Percentiles rank a stretch among this genome's conserved stretches.
phyloP scores from a whole-genome alignment of 2,329 filamentous ascomycete species.

The Amauroascus verrucosus region DNA sequence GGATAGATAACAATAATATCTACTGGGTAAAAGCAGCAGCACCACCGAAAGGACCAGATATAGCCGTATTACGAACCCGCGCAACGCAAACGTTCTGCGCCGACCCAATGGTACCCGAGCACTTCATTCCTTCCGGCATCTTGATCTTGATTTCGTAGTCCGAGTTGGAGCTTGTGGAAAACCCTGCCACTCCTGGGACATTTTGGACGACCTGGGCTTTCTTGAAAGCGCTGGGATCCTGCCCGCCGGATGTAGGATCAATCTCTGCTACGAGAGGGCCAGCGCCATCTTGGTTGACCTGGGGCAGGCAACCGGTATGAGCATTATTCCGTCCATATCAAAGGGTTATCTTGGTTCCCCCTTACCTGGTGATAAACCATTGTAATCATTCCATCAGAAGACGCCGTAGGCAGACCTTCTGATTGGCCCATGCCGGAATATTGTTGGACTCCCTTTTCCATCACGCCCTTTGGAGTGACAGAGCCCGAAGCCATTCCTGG shows the following conservation, averaged over 20 bases:
- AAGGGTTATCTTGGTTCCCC: not conserved
- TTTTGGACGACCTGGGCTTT: conserved; percentile 1
- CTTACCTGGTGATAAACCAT: conserved; percentile 8
- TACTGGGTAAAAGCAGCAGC: conserved; percentile 9
- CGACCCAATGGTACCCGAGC: not conserved
- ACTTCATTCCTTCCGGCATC: conserved; percentile 5
- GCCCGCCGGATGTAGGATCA: conserved; percentile 2
- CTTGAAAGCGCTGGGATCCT: conserved; percentile 5
- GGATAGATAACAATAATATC: not conserved
- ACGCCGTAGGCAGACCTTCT: not conserved
- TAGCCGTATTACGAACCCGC: conserved; percentile 2
- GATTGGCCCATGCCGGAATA: conserved; percentile 3
- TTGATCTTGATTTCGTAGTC: conserved; percentile 8
- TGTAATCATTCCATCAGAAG: conserved; percentile 2
- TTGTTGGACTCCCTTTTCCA: not conserved
- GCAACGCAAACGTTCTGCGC: conserved; percentile 9
- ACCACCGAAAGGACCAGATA: conserved; percentile 9
- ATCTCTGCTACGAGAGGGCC: conserved; percentile 1
- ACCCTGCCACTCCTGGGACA: conserved; percentile 5
- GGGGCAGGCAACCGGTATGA: not conserved
- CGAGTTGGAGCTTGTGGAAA: conserved; percentile 5
- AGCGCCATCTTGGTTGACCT: conserved; percentile 10
- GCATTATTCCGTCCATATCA: not conserved
- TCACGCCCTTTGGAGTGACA: not conserved
- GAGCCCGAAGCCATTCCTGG: conserved; percentile 1